A percentile compares a stretch with the other conserved stretches of the same genome.
Evolutionary conservation across 2,329 filamentous ascomycete species (phyloP).

Genomic region (Claviceps fusiformis): DNA sequence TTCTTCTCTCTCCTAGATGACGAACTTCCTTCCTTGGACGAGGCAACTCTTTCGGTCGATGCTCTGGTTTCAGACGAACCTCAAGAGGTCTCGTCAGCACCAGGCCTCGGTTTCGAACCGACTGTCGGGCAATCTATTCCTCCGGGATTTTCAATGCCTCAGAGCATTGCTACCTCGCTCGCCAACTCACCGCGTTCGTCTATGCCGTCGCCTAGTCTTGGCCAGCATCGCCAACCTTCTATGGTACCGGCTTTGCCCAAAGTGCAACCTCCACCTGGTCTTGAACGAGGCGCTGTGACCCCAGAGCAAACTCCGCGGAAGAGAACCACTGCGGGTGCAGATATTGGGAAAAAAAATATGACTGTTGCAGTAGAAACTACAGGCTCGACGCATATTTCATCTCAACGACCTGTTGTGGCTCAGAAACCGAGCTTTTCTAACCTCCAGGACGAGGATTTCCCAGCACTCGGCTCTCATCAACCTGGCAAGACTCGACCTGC

Average conservation of each 20-base stretch:
- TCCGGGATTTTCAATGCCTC: conserved; percentile 16
- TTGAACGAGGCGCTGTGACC: conserved; percentile 15
- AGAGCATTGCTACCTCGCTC: conserved; percentile 1
- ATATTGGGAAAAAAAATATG: conserved; percentile 31
- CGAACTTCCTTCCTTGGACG: conserved; percentile 45
- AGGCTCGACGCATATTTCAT: conserved; percentile 31
- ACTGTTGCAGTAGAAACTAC: conserved; percentile 31
- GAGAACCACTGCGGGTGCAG: conserved; percentile 12
- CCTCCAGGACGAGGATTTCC: conserved; percentile 50
- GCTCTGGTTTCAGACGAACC: conserved; percentile 52
- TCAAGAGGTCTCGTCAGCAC: conserved; percentile 8
- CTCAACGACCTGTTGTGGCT: conserved; percentile 19
- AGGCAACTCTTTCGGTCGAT: conserved; percentile 51
- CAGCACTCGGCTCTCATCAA: conserved; percentile 38
- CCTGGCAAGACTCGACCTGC: conserved; percentile 18
- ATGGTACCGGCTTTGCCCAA: conserved; percentile 15
- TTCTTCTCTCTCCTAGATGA: conserved; percentile 40
- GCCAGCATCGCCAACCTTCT: conserved; percentile 9
- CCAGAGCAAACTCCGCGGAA: conserved; percentile 22
- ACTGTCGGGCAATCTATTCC: conserved; percentile 15
- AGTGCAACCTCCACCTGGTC: conserved; percentile 12
- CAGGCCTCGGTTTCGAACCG: background rate
- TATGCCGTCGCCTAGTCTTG: conserved; percentile 10
- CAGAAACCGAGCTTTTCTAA: conserved; percentile 11
- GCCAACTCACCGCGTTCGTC: conserved; percentile 4